Evolutionary conservation across 768 basidiomycete genomes (phyloP), one percentile per base, ranked within the genome.

Genomic region (Austroboletus festivus): DNA sequence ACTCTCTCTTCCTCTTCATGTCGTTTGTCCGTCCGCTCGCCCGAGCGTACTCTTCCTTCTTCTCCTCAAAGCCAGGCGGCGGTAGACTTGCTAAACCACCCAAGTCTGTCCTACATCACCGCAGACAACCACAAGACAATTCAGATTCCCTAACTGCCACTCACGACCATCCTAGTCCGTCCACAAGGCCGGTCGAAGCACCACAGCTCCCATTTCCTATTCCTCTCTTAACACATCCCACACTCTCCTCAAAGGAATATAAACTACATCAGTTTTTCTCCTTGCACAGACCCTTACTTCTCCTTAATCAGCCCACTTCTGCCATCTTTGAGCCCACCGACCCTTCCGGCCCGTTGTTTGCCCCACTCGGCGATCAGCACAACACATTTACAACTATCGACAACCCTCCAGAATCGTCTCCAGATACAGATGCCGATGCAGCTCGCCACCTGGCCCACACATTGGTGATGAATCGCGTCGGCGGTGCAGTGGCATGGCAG

Each of bases 221-320:
- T 5, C 18, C 60, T 9, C 45, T 51, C 11, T n/a, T 60, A 24
- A 50, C 63, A 42, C 47, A 53, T 38, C 84, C 83, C 1, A 56
- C 76, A 21, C 58, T 90, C 47, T 80, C 75, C 46, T 62, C 83
- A 11, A 80, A 83, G 53, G 86, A 87, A 55, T 82, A 86, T 67
- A 86, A 83, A 60, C 76, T 90, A 11, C 88, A 91, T 62, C 85
- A 87, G 46, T 92, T 93, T 68, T 92, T 93, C 70, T 80, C 89
- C 3, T 71, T 89, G 26, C 83, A 92, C 58, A 79, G 89, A 12
- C 89, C 89, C 1, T 73, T 92, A 2, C 78, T 91, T 19, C 78
- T 87, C 31, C 73, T 91, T 37, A 70, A 77, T 23, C 78, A 83
- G 52, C 82, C 88, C 0, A 57, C 81, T 0, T 71, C 80, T 9